Conservation (phyloP, 2,329 filamentous ascomycete genomes). For the Zalaria sp. region DNA sequence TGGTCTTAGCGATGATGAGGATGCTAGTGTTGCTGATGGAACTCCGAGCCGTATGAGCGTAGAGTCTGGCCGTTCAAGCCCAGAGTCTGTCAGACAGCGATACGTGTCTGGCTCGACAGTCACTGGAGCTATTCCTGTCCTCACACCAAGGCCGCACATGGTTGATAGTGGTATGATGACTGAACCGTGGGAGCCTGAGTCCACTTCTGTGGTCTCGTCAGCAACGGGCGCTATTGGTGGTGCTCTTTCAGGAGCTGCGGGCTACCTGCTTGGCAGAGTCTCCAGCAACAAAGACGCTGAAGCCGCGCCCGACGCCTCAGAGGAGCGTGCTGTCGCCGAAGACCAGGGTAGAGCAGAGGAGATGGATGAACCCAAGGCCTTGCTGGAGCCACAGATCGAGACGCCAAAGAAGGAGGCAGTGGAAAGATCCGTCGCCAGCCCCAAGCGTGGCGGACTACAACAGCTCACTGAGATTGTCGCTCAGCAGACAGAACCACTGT, state of each 20-base stretch:
- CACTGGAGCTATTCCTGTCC: neutral
- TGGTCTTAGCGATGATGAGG: constrained; percentile 53
- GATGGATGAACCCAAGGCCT: constrained; percentile 1
- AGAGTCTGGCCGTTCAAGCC: constrained; percentile 5
- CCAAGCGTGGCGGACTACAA: neutral
- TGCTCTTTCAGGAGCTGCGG: constrained; percentile 18
- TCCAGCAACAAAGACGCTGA: constrained; percentile 3
- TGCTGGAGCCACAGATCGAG: neutral
- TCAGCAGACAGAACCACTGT: neutral
- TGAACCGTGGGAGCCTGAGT: constrained; percentile 37
- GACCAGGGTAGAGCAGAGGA: neutral
- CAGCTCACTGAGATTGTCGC: neutral
- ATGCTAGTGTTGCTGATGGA: constrained; percentile 2
- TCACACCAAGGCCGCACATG: constrained; percentile 25
- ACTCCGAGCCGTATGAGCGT: constrained; percentile 6
- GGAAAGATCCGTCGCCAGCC: neutral
- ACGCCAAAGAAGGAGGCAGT: neutral
- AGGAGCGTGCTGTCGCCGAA: neutral
- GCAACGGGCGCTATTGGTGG: constrained; percentile 17
- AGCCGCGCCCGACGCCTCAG: neutral
- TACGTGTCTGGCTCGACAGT: neutral
- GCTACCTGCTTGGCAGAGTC: constrained; percentile 18
- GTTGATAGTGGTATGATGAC: constrained; percentile 50
- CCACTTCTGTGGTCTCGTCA: constrained; percentile 4
- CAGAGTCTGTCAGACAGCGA: constrained; percentile 1